Base-by-base conservation (phyloP, 352 stramenopile genomes). In the Globisporangium megalacanthum region DNA sequence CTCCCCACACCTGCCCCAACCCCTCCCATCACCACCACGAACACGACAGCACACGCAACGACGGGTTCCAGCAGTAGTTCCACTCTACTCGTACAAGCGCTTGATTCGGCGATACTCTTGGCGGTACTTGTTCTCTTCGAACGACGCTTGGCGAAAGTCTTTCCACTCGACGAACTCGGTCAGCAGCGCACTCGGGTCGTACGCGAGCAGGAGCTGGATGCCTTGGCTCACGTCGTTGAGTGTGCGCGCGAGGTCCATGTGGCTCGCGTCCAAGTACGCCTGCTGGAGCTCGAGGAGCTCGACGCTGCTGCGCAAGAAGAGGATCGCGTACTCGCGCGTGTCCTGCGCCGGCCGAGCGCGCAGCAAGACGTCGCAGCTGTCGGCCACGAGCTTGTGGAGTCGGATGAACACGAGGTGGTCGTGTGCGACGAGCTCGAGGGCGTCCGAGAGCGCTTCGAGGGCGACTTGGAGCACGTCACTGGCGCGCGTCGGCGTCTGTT, bases 21-120 rank as follows among this genome's bases (percentile, higher is more conserved):
- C n/a, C 17, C 15, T 25, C n/a, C 4, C 14, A 22, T 4, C 25
- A 15, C 2, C 11, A 22, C 4, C 47, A 52, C 6, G 22, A 52
- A 39, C 25, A 52, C 22, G 22, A 52, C 11, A 37, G 14, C 19
- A 9, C 35, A n/a, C 35, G 13, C 22, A 29, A 39, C 22, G 5
- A 39, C 22, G 20, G n/a, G 22, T 50, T 15, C 25, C 25, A 29
- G 25, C 25, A 29, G 25, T 29, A 29, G 2, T 29, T 29, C 1
- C 25, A 39, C 35, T 69, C 66, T 87, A 93, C 77, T 92, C 86
- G 69, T 98, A 98, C 61, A 98, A 68, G 42, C 58, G 64, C 62
- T 97, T 97, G 66, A 98, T 93, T 14, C 90, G 82, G 61, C 82
- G 75, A 64, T 97, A 97, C 59, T 97, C 88, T 56, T 92, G 84